A percentile compares a stretch with the other conserved stretches of the same genome.
Evolutionary conservation across 257 asterid genomes (phyloP).

Genomic region (Fraxinus quadrangulata): DNA sequence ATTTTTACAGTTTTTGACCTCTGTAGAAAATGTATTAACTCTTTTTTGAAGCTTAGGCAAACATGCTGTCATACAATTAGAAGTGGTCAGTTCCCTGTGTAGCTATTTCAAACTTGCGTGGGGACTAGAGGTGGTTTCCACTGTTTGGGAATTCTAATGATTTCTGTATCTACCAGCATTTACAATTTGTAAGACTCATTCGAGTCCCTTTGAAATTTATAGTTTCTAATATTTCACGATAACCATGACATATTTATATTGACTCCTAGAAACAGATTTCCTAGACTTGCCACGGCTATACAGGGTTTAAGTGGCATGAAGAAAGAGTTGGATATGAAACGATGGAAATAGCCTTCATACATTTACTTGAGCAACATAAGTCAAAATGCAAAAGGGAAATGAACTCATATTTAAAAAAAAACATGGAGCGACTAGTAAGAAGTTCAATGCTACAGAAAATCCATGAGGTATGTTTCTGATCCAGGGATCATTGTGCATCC

Average conservation of each 20-base stretch:
- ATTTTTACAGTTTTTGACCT: background rate
- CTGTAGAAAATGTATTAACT: too few relatives aligned
- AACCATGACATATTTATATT: background rate
- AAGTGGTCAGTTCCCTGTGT: background rate
- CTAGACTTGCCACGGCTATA: background rate
- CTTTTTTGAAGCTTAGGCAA: background rate
- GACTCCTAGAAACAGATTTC: background rate
- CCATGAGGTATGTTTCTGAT: background rate
- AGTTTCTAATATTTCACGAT: background rate
- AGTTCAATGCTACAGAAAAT: background rate
- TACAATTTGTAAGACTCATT: background rate
- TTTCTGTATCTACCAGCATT: background rate
- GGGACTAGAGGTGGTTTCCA: background rate
- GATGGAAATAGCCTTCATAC: background rate
- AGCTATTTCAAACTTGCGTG: background rate
- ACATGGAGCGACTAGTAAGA: background rate
- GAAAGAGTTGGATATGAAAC: background rate
- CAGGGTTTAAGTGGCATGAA: slow-evolving; percentile 11
- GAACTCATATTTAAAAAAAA: background rate
- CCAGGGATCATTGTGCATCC: background rate
- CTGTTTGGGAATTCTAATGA: background rate
- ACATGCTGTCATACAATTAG: background rate
- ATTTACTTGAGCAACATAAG: background rate
- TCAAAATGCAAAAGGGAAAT: background rate
- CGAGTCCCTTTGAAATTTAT: background rate